A percentile compares a stretch with the other conserved stretches of the same genome.
phyloP scores from a whole-genome alignment of 768 basidiomycete genomes.

The Daedaleopsis sinensis region DNA sequence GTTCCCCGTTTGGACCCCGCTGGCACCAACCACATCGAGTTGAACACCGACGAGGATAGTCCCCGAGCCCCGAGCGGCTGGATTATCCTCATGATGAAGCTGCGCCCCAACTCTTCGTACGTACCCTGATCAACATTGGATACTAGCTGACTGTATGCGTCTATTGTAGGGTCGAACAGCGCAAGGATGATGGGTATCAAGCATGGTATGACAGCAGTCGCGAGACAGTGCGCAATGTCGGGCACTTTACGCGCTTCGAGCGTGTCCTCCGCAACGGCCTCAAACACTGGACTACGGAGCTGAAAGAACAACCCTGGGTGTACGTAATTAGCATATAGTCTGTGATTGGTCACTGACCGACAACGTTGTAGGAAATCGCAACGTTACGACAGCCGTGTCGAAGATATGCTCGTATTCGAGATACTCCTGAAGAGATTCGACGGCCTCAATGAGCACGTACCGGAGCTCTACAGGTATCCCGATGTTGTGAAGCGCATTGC shows the following conservation, averaged over 20 bases:
- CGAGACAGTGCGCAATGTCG: not conserved
- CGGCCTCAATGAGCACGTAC: not conserved
- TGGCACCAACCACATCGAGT: too few relatives aligned
- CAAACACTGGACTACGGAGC: not conserved
- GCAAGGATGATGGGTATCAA: not conserved
- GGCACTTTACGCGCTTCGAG: not conserved
- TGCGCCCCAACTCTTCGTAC: not conserved
- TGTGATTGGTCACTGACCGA: too few relatives aligned
- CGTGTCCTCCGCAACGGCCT: not conserved
- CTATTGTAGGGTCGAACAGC: not conserved
- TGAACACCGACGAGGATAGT: too few relatives aligned
- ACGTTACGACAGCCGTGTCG: not conserved
- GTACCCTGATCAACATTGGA: not conserved
- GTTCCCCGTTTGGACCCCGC: too few relatives aligned
- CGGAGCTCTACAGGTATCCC: not conserved
- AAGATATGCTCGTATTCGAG: not conserved
- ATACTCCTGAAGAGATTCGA: not conserved
- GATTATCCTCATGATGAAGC: not conserved
- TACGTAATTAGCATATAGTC: not conserved
- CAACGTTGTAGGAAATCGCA: not conserved
- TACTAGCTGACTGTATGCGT: not conserved
- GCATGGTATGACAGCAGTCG: not conserved
- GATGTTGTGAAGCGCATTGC: not conserved
- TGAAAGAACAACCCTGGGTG: not conserved
- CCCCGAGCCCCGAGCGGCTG: not conserved